Evolutionary conservation across 129 eudicot genomes (phyloP).

Genomic region (Saposhnikovia divaricata): DNA sequence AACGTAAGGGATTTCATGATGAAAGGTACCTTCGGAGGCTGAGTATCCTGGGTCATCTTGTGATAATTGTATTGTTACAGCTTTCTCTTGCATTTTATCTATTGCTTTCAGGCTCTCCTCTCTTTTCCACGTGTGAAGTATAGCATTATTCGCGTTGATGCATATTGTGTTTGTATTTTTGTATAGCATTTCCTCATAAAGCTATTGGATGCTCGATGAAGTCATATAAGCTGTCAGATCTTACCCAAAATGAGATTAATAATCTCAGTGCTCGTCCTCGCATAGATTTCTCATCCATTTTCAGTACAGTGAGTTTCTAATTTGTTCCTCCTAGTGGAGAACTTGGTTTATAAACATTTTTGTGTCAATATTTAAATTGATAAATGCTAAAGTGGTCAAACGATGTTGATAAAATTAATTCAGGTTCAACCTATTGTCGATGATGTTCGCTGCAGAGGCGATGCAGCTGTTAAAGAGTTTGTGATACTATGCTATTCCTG

Average conservation of each 20-base stretch:
- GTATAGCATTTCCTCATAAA: not conserved
- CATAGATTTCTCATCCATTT: conserved; percentile 82
- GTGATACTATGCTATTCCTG: conserved; percentile 22
- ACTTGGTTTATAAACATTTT: not conserved
- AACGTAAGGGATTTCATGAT: not conserved
- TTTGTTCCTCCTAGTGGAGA: not conserved
- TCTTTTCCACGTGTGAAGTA: not conserved
- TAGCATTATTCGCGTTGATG: not conserved
- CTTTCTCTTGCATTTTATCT: not conserved
- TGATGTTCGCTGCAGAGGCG: conserved; percentile 85
- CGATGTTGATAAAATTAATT: conserved; percentile 1
- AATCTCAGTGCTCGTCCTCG: conserved; percentile 90
- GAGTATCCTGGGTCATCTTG: not conserved
- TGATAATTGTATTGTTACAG: not conserved
- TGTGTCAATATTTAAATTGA: conserved; percentile 3
- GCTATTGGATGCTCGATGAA: conserved; percentile 70
- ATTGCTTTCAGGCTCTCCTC: not conserved
- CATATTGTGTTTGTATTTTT: not conserved
- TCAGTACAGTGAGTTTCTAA: conserved; percentile 41
- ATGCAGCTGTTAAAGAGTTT: conserved; percentile 93
- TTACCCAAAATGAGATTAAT: conserved; percentile 53
- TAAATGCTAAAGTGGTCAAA: not conserved
- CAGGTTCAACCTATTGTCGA: conserved; percentile 98
- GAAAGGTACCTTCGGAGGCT: not conserved
- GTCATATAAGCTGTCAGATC: conserved; percentile 78